phyloP scores from a whole-genome alignment of 257 asterid genomes.

The Handroanthus guayacan region DNA sequence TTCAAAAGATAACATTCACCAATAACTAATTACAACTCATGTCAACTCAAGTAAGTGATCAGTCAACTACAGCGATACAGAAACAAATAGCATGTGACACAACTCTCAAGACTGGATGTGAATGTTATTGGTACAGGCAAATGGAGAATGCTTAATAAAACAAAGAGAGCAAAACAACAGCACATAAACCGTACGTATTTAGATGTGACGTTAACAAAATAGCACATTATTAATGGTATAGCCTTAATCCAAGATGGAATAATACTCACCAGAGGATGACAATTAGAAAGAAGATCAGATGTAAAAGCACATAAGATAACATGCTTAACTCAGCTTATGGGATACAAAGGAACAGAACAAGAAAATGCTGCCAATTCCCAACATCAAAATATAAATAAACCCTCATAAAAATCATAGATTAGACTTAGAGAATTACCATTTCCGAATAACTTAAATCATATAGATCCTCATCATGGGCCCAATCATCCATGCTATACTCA shows the following conservation, averaged over 20 bases:
- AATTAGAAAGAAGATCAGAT: neutral
- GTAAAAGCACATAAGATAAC: neutral
- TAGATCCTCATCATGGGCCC: constrained; percentile 90
- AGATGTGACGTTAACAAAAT: neutral
- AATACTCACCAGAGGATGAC: neutral
- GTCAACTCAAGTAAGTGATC: constrained; percentile 1
- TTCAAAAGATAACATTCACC: too few species aligned
- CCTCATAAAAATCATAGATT: neutral
- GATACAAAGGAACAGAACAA: neutral
- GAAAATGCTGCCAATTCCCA: constrained; percentile 1
- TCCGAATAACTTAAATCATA: constrained; percentile 85
- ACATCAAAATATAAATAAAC: constrained; percentile 5
- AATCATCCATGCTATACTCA: constrained; percentile 88
- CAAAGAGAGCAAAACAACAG: neutral
- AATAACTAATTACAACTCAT: neutral
- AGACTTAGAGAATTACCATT: constrained; percentile 58
- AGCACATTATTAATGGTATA: neutral
- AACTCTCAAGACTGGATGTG: neutral
- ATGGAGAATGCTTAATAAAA: neutral
- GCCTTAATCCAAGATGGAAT: neutral
- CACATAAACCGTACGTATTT: neutral
- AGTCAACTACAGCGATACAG: neutral
- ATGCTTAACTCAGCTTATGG: neutral
- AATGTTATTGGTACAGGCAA: neutral
- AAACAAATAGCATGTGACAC: neutral